Percentiles rank a stretch among this genome's conserved stretches.
Evolutionary conservation across 805 yeast genomes (phyloP).

Genomic region (Candida stauntonica): DNA sequence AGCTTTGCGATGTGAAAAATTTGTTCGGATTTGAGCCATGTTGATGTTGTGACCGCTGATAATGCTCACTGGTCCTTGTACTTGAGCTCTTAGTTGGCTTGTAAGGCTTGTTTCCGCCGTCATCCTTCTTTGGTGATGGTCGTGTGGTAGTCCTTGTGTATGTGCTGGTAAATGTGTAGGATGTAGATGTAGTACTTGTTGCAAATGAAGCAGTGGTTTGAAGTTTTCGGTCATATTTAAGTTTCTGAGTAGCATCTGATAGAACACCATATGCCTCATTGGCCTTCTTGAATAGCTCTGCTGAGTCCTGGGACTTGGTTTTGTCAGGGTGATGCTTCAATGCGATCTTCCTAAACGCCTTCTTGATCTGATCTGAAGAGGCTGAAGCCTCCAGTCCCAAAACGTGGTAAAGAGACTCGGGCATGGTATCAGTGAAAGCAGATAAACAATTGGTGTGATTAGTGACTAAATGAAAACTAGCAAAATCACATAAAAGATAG

Average conservation of each 20-base stretch:
- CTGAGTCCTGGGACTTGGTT: constrained; percentile 16
- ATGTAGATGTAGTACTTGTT: neutral
- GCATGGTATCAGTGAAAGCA: neutral
- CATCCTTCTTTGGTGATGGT: neutral
- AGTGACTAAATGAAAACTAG: too few species aligned
- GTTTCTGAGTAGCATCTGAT: constrained; percentile 25
- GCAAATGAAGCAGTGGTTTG: neutral
- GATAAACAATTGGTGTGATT: neutral
- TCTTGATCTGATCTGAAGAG: constrained; percentile 27
- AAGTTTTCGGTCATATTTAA: constrained; percentile 25
- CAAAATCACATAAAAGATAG: too few species aligned
- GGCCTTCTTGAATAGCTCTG: constrained; percentile 30
- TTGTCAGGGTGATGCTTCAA: constrained; percentile 45
- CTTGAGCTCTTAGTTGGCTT: too few species aligned
- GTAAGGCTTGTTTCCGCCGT: too few species aligned
- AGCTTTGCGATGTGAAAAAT: neutral
- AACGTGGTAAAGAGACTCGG: constrained; percentile 25
- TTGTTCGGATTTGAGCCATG: too few species aligned
- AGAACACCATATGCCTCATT: constrained; percentile 32
- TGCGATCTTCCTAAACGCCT: constrained; percentile 39
- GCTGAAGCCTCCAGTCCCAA: constrained; percentile 26
- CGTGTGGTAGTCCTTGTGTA: neutral
- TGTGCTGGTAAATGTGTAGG: neutral
- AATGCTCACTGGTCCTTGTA: too few species aligned
- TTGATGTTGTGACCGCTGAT: too few species aligned